Percentiles rank a stretch among this genome's conserved stretches.
Conservation (phyloP, 805 yeast species). For the Metschnikowia koreensis region DNA sequence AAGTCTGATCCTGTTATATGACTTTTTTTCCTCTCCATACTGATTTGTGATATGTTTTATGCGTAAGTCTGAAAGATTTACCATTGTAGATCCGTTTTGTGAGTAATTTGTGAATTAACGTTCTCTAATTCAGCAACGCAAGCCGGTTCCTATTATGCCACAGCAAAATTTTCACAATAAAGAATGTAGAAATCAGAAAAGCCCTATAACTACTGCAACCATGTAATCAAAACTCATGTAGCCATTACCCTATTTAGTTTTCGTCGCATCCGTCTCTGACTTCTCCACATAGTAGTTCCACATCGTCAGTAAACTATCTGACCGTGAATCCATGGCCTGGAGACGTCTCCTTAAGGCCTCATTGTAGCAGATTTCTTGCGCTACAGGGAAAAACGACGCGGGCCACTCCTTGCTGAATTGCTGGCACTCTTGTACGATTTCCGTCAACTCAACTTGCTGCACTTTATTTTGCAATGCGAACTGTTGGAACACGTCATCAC, state of each 20-base stretch:
- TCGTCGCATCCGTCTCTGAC: slow-evolving; percentile 9
- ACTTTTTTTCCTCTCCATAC: no score
- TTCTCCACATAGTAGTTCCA: slow-evolving; percentile 35
- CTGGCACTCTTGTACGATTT: slow-evolving; percentile 74
- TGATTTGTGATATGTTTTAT: no score
- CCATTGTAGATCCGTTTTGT: no score
- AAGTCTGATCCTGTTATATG: no score
- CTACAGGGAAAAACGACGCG: slow-evolving; percentile 66
- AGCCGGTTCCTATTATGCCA: no score
- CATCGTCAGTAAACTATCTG: slow-evolving; percentile 29
- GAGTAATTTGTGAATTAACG: no score
- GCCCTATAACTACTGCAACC: no score
- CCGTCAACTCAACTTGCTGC: slow-evolving; percentile 78
- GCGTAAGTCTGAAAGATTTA: no score
- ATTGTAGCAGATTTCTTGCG: slow-evolving; percentile 89
- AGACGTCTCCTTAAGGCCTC: slow-evolving; percentile 84
- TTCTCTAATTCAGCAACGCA: no score
- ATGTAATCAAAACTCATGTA: no score
- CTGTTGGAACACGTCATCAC: slow-evolving; percentile 83
- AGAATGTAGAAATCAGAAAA: no score
- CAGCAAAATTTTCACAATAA: no score
- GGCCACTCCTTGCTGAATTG: slow-evolving; percentile 76
- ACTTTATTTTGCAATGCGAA: slow-evolving; percentile 73
- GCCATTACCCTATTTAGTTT: slow-evolving; percentile 6
- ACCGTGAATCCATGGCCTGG: slow-evolving; percentile 41